Evolutionary conservation across 2,329 filamentous ascomycete genomes (phyloP), one percentile per base, ranked within the genome.

Genomic region (Emergomyces africanus): DNA sequence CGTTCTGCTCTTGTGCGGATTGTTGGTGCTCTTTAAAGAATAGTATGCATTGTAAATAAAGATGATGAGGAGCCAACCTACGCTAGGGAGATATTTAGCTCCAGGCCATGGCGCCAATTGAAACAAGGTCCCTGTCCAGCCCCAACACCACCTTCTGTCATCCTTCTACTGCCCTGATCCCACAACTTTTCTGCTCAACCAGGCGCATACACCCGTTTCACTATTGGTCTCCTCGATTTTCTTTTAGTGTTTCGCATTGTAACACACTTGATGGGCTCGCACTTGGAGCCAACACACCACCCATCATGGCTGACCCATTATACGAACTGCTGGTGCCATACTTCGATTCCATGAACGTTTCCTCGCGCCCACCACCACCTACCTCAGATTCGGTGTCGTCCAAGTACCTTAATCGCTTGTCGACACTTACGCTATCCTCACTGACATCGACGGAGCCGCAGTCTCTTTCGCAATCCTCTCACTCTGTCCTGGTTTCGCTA

Each of bases 401-500:
- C 57, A 78, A 81, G 57, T 99, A 97, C 72, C 83, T 97, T 53
- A 81, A 83, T 61, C 83, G 86, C 61, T 79, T 97, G 51, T 85
- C 88, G 5, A 88, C 88, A 2, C 85, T 95, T 57, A 84, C 89
- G 14, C 80, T 95, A 56, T 79, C 84, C 28, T 83, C 87, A 41
- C 80, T 97, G 58, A 82, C 83, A 56, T 82, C 83, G 28, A 85
- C 82, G 6, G 94, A 99, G 72, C 86, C 87, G 0, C 85, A 90
- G 62, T 84, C 84, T 0, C 82, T 97, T n/a, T 78, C 87, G 0
- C 89, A 96, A 67, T 81, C 85, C 59, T 86, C 88, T 3, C 90
- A 96, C 62, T 88, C 89, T 0, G 82, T 88, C 46, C 81, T 92
- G 15, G 83, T 95, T 46, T 89, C 90, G 0, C 81, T 97, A 1